phyloP scores from a whole-genome alignment of 116 monocot species.

The Phalaenopsis hybrid region DNA sequence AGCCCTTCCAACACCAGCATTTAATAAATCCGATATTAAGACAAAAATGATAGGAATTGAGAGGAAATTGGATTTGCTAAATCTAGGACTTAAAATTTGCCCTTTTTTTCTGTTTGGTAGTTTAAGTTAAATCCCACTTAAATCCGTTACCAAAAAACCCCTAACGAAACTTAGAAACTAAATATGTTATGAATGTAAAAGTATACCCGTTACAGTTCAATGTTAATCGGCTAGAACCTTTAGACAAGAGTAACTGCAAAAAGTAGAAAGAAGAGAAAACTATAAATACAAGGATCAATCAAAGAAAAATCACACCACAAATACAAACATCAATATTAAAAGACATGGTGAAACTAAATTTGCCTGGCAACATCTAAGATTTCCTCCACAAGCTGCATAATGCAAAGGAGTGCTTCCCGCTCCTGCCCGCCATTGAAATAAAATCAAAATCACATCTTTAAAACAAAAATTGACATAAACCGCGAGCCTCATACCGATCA shows the following conservation, averaged over 20 bases:
- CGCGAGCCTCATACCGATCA: slow-evolving; percentile 50
- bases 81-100: too few relatives aligned
- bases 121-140: too few relatives aligned
- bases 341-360: slow-evolving; percentile 1
- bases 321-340: slow-evolving; percentile 1
- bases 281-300: background rate
- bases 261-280: background rate
- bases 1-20: too few relatives aligned
- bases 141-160: too few relatives aligned
- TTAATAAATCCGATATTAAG: too few relatives aligned
- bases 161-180: background rate
- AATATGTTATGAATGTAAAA: slow-evolving; percentile 2
- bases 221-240: slow-evolving; percentile 79
- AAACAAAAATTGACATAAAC: background rate
- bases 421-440: slow-evolving; percentile 36
- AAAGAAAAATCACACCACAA: background rate
- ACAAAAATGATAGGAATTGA: too few relatives aligned
- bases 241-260: slow-evolving; percentile 72
- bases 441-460: background rate
- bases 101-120: too few relatives aligned
- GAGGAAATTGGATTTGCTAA: too few relatives aligned
- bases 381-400: slow-evolving; percentile 98
- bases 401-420: slow-evolving; percentile 96
- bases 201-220: slow-evolving; percentile 94
- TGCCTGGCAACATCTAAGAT: slow-evolving; percentile 87